Conservation (phyloP, 441 rosid genomes). For the Populus trichocarpa region DNA sequence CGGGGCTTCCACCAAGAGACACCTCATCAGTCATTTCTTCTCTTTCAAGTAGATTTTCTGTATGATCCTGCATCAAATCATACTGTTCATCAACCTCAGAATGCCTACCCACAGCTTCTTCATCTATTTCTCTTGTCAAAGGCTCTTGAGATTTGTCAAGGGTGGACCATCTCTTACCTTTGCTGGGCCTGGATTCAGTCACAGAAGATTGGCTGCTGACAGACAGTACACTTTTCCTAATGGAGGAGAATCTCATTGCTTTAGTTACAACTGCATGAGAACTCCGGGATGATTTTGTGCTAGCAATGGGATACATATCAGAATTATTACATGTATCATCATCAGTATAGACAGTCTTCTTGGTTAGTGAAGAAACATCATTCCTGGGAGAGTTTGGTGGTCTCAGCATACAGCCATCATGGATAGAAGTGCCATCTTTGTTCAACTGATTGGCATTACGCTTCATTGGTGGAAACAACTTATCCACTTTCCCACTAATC, state of each 20-base stretch:
- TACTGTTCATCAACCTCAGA: slow-evolving; percentile 40
- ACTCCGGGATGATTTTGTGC: slow-evolving; percentile 23
- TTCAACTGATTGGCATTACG: slow-evolving; percentile 26
- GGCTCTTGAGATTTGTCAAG: slow-evolving; percentile 30
- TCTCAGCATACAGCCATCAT: slow-evolving; percentile 20
- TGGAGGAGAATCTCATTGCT: slow-evolving; percentile 25
- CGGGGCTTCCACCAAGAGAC: slow-evolving; percentile 27
- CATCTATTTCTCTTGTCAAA: slow-evolving; percentile 33
- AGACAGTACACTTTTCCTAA: slow-evolving; percentile 35
- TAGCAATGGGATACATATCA: slow-evolving; percentile 22
- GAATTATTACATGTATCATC: slow-evolving; percentile 21
- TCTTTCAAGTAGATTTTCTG: slow-evolving; percentile 32
- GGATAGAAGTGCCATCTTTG: slow-evolving; percentile 23
- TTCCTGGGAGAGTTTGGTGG: slow-evolving; percentile 28
- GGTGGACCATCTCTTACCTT: slow-evolving; percentile 26
- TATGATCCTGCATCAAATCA: slow-evolving; percentile 33
- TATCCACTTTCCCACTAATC: slow-evolving; percentile 26
- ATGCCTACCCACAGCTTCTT: slow-evolving; percentile 34
- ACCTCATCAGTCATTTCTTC: slow-evolving; percentile 31
- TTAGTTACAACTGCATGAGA: slow-evolving; percentile 20
- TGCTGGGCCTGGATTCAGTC: slow-evolving; percentile 29
- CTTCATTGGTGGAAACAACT: slow-evolving; percentile 27
- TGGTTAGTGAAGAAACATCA: slow-evolving; percentile 24
- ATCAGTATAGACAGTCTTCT: slow-evolving; percentile 21
- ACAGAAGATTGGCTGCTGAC: slow-evolving; percentile 27